phyloP scores from a whole-genome alignment of 2,329 filamentous ascomycete genomes.

The Xylariaceae sp. region DNA sequence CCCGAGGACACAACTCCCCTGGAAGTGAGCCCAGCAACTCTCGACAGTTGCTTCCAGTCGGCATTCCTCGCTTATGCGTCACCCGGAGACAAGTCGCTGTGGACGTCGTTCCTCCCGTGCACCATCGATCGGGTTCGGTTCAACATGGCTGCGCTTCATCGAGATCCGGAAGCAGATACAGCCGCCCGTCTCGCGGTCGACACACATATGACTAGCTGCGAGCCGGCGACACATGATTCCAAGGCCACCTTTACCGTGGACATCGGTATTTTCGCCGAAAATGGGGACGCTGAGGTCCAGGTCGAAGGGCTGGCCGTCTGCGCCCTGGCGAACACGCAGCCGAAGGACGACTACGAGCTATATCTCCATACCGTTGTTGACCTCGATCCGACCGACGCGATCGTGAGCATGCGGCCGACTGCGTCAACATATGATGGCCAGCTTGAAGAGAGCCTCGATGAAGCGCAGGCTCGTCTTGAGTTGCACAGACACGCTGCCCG shows the following conservation, averaged over 20 bases:
- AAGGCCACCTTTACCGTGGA: constrained; percentile 23
- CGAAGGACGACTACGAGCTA: constrained; percentile 23
- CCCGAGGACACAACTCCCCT: constrained; percentile 29
- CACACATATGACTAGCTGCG: constrained; percentile 11
- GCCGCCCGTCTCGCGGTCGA: constrained; percentile 27
- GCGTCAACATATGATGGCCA: no score
- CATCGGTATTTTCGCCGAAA: constrained; percentile 21
- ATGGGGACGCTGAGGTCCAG: constrained; percentile 17
- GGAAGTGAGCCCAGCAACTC: constrained; percentile 30
- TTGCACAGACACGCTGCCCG: constrained; percentile 28
- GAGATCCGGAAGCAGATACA: constrained; percentile 1
- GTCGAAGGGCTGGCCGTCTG: constrained; percentile 22
- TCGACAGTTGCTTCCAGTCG: constrained; percentile 35
- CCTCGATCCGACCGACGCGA: constrained; percentile 33
- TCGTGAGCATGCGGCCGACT: constrained; percentile 18
- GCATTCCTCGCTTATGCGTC: constrained; percentile 34
- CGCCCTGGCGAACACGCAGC: constrained; percentile 18
- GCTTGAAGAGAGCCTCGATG: no score
- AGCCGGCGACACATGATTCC: constrained; percentile 13
- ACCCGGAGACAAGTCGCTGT: constrained; percentile 33
- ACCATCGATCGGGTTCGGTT: constrained; percentile 28
- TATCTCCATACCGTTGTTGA: constrained; percentile 27
- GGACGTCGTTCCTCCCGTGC: constrained; percentile 34
- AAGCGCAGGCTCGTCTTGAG: constrained; percentile 21
- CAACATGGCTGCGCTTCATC: constrained; percentile 25